A percentile compares a stretch with the other conserved stretches of the same genome.
These are phyloP conservation scores for Penicillium freii DNA, from an alignment of 2,329 filamentous ascomycete species.

Conservation along the genomic window DNA sequence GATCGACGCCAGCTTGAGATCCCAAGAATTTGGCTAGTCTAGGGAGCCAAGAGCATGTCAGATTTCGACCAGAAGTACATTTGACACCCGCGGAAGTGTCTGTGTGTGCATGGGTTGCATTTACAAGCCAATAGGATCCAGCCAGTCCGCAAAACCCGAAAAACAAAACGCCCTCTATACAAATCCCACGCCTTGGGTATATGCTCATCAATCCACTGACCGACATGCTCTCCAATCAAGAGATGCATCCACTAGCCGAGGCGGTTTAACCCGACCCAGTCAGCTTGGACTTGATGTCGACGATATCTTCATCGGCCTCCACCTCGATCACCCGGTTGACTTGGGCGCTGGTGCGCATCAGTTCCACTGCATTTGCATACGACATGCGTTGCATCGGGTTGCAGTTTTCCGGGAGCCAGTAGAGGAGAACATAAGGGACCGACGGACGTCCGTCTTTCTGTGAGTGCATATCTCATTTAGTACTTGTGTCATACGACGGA, in stretches of 20 bases:
- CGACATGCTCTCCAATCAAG: neutral
- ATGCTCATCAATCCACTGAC: neutral
- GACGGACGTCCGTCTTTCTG: constrained; percentile 79
- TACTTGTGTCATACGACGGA: neutral
- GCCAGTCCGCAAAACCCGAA: neutral
- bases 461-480: constrained; percentile 2
- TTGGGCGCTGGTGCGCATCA: constrained; percentile 90
- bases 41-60: neutral
- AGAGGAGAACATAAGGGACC: constrained; percentile 90
- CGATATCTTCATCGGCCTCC: constrained; percentile 73
- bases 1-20: constrained; percentile 5
- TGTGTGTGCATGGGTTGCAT: neutral
- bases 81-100: neutral
- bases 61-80: neutral
- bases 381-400: constrained; percentile 86
- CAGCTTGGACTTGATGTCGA: constrained; percentile 72
- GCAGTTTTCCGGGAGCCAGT: constrained; percentile 90
- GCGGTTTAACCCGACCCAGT: constrained; percentile 27
- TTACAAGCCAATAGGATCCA: constrained; percentile 5
- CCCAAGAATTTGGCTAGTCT: neutral
- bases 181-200: constrained; percentile 2
- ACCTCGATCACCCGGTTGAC: constrained; percentile 87
- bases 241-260: neutral
- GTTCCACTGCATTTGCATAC: constrained; percentile 92
- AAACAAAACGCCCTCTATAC: constrained; percentile 3